A percentile compares a stretch with the other conserved stretches of the same genome.
Conservation (phyloP, 2,329 filamentous ascomycete species). For the Mycosphaerelloides madeirae region DNA sequence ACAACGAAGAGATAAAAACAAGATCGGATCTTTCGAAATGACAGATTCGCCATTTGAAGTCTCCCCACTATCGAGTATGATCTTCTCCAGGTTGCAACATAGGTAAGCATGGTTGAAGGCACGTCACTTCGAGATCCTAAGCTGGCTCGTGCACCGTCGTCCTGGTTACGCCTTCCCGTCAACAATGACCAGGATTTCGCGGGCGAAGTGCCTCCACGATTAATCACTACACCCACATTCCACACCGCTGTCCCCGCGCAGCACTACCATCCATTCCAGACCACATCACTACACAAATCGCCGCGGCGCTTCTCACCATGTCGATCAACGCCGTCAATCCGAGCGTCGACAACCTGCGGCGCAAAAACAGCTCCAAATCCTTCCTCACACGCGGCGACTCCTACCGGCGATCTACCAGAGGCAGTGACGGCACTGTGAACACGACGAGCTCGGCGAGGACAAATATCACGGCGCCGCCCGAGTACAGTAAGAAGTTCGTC, state of each 20-base stretch:
- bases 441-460: slow-evolving; percentile 73
- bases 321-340: slow-evolving; percentile 33
- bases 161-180: too few relatives aligned
- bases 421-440: slow-evolving; percentile 86
- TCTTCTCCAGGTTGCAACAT: not conserved
- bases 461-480: slow-evolving; percentile 80
- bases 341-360: slow-evolving; percentile 55
- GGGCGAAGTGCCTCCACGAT: not conserved
- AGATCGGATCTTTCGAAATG: too few relatives aligned
- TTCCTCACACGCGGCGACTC: slow-evolving; percentile 32
- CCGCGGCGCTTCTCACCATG: slow-evolving; percentile 20
- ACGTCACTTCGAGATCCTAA: too few relatives aligned
- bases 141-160: too few relatives aligned
- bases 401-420: slow-evolving; percentile 36
- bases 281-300: not conserved
- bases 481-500: slow-evolving; percentile 98
- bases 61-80: slow-evolving; percentile 2
- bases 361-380: slow-evolving; percentile 45
- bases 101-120: too few relatives aligned
- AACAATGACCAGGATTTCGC: too few relatives aligned
- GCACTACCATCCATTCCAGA: not conserved
- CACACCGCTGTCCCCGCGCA: not conserved
- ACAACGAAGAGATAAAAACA: too few relatives aligned
- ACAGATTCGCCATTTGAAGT: too few relatives aligned
- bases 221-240: not conserved